Evolutionary conservation across 2,329 filamentous ascomycete species (phyloP).

Genomic region (Aaosphaeria arxii): DNA sequence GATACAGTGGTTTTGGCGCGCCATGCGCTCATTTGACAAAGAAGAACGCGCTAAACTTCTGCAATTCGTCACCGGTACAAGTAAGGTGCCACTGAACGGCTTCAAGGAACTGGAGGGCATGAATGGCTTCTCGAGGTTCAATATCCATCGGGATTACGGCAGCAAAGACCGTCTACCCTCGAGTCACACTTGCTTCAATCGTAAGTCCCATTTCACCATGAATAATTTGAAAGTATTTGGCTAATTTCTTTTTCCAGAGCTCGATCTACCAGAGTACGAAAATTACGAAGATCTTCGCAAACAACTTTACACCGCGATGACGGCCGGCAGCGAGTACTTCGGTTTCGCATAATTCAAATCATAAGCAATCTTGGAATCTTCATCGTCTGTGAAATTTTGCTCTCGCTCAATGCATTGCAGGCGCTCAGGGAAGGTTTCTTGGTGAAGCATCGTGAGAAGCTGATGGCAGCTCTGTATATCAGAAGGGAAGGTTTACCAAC

Average conservation of each 20-base stretch:
- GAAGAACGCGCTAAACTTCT: constrained; percentile 96
- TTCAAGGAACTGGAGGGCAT: constrained; percentile 99
- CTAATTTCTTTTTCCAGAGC: constrained; percentile 57
- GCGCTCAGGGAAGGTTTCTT: no score
- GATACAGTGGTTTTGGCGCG: constrained; percentile 99
- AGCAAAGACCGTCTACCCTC: constrained; percentile 93
- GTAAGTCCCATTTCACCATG: constrained; percentile 57
- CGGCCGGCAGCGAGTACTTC: constrained; percentile 95
- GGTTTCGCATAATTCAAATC: constrained; percentile 72
- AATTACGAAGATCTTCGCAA: constrained; percentile 87
- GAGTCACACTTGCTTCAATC: constrained; percentile 98
- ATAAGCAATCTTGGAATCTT: no score
- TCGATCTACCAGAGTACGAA: constrained; percentile 97
- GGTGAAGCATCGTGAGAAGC: no score
- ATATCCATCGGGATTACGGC: constrained; percentile 96
- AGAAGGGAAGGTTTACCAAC: no score
- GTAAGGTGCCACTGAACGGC: constrained; percentile 95
- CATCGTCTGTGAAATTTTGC: no score
- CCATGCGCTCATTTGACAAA: constrained; percentile 95
- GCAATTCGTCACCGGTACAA: constrained; percentile 97
- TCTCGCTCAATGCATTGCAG: no score
- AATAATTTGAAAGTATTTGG: background rate
- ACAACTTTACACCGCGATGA: constrained; percentile 92
- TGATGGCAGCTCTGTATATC: no score
- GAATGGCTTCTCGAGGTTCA: constrained; percentile 97